phyloP scores from a whole-genome alignment of 2,329 filamentous ascomycete genomes.

The Aspergillus sp. region DNA sequence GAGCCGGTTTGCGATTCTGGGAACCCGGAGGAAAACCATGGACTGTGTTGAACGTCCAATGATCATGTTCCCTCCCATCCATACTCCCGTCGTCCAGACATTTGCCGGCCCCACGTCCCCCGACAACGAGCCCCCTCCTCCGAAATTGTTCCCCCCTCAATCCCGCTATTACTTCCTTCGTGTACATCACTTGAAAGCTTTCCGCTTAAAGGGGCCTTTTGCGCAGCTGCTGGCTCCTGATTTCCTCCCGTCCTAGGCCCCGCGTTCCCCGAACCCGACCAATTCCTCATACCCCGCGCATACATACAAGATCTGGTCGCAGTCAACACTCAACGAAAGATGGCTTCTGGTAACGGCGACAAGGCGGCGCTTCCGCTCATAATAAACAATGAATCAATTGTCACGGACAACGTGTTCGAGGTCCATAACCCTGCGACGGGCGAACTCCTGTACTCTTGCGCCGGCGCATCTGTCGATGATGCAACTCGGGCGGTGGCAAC shows the following conservation, averaged over 20 bases:
- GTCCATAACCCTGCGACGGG: slow-evolving; percentile 58
- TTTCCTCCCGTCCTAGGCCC: neutral
- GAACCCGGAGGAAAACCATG: no score
- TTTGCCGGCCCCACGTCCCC: slow-evolving; percentile 11
- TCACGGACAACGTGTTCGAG: slow-evolving; percentile 42
- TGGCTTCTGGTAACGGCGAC: slow-evolving; percentile 12
- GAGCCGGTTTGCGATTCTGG: neutral
- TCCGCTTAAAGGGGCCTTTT: neutral
- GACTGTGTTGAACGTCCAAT: neutral
- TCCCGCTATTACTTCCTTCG: neutral
- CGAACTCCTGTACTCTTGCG: slow-evolving; percentile 55
- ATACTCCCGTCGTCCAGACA: neutral
- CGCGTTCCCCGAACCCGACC: neutral
- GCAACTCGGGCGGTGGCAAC: slow-evolving; percentile 58
- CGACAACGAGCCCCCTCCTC: neutral
- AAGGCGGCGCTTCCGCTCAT: slow-evolving; percentile 38
- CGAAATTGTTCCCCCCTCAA: slow-evolving; percentile 16
- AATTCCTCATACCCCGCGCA: neutral
- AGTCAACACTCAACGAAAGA: slow-evolving; percentile 1
- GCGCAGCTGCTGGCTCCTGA: neutral
- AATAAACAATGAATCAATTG: slow-evolving; percentile 45
- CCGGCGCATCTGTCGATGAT: slow-evolving; percentile 57
- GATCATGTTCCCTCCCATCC: neutral
- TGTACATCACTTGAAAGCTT: no score
- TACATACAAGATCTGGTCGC: neutral